Evolutionary conservation across 495 filamentous ascomycete genomes (phyloP), one percentile per base, ranked within the genome.

Genomic region (Penicillium turbatum): DNA sequence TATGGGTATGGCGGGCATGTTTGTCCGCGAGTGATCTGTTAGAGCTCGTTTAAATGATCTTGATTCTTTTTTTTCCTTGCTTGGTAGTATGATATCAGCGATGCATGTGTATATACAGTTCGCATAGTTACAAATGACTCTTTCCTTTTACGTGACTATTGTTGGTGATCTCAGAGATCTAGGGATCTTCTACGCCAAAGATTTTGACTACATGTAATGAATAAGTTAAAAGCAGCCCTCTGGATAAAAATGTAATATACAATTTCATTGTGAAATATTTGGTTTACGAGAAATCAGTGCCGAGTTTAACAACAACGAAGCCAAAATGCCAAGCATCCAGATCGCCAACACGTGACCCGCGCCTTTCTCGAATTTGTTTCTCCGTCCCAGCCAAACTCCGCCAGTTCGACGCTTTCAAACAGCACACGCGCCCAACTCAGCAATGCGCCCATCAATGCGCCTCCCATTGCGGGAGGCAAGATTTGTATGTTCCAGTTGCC

Each of bases 1-100:
- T n/a, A 92, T 92, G 89, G 89, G 89, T 11, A 90, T 90, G 89
- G 88, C 87, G 16, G 87, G 86, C 24, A 76, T 92, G 64, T 90
- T 92, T 76, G 86, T 93, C 37, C 80, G 85, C 56, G 89, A 92
- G 73, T 91, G 82, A 72, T 26, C 12, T 43, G 44, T 43, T 55
- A 52, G 45, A 49, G 41, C 29, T 57, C 34, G 37, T 49, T 27
- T 40, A 48, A 40, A 21, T 16, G 21, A 31, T 12, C 2, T 37
- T 16, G 0, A 6, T 36, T 35, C 36, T 46, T 43, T 51, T 16
- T 53, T 52, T 38, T 66, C 21, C 21, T 24, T 57, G n/a, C n/a
- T 34, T n/a, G 27, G 17, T 40, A 60, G 34, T 59, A 61, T 52
- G 60, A 62, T 64, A 64, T 60, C 55, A 67, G 64, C 64, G 64